Evolutionary conservation across 345 rosid species (phyloP), one percentile per base, ranked within the genome.

Genomic region (Populus simonii): DNA sequence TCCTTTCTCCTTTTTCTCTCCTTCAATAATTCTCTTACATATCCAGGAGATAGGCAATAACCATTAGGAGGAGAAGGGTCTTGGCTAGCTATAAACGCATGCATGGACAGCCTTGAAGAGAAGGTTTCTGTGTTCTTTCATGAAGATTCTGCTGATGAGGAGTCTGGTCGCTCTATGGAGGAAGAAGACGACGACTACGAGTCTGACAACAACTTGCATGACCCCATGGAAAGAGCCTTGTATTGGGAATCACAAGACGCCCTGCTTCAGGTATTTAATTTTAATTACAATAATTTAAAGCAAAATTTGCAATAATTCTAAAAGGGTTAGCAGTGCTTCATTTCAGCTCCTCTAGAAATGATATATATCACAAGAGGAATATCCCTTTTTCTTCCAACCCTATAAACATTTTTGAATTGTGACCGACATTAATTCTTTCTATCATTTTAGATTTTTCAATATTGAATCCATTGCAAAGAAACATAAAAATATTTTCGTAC

Each of bases 171-270:
- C 31, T 62, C 76, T 72, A 43, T 43, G 8, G 35, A 69, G 12
- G 73, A 75, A 15, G 47, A 47, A 7, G 81, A 79, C 22, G 81
- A 79, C 22, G 80, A 78, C 18, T 62, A 20, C 59, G 79, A 74
- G 25, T 36, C 79, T 4, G 80, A 59, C n/a, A 61, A 43, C 3
- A 35, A 12, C 35, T 27, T 49, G 29, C 45, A 31, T 4, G 68
- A 84, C 35, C 66, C 81, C 38, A 36, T 53, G 25, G 70, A 81
- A 29, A 77, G 81, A n/a, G 33, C 73, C 55, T 29, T 77, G 18
- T 88, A 38, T 69, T 88, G 90, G 90, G 87, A 88, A 73, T 81
- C 89, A 7, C 87, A 86, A 20, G 77, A 83, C 66, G 85, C 89
- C 11, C 76, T 86, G 84, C 87, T 88, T 78, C 89, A 86, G 89